phyloP scores from a whole-genome alignment of 2,329 filamentous ascomycete species.

The Penicillium corylophilum region DNA sequence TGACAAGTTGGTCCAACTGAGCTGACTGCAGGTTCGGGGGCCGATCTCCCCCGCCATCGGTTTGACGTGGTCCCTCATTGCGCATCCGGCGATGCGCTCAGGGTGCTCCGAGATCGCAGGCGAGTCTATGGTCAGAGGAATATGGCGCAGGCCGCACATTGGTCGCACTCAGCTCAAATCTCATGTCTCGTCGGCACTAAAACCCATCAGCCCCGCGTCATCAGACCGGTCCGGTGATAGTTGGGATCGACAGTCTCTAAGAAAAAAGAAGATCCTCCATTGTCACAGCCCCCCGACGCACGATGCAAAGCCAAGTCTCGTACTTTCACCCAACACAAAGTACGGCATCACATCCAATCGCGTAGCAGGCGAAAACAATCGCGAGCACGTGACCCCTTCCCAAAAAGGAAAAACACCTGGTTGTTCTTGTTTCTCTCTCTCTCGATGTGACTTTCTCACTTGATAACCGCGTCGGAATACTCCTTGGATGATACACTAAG shows the following conservation, averaged over 20 bases:
- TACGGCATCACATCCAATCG: not conserved
- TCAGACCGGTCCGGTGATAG: not conserved
- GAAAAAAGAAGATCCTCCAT: not conserved
- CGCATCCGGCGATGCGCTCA: not conserved
- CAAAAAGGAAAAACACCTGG: slow-evolving; percentile 18
- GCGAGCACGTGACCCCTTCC: slow-evolving; percentile 24
- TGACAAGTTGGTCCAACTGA: slow-evolving; percentile 6
- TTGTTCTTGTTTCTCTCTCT: not conserved
- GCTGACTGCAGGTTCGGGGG: slow-evolving; percentile 5
- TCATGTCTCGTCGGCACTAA: not conserved
- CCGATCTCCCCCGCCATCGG: slow-evolving; percentile 12
- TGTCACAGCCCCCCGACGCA: slow-evolving; percentile 1
- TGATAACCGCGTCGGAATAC: not conserved
- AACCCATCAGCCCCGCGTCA: not conserved
- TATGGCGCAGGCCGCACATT: not conserved
- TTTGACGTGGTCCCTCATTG: slow-evolving; percentile 3
- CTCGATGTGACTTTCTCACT: slow-evolving; percentile 1
- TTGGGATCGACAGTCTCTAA: not conserved
- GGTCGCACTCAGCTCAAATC: not conserved
- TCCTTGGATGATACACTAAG: not conserved
- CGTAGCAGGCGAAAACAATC: not conserved
- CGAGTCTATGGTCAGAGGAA: not conserved
- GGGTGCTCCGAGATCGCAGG: not conserved
- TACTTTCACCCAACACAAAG: not conserved
- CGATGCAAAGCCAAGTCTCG: slow-evolving; percentile 6